Conservation (phyloP, 345 rosid genomes). For the Pistacia atlantica region DNA sequence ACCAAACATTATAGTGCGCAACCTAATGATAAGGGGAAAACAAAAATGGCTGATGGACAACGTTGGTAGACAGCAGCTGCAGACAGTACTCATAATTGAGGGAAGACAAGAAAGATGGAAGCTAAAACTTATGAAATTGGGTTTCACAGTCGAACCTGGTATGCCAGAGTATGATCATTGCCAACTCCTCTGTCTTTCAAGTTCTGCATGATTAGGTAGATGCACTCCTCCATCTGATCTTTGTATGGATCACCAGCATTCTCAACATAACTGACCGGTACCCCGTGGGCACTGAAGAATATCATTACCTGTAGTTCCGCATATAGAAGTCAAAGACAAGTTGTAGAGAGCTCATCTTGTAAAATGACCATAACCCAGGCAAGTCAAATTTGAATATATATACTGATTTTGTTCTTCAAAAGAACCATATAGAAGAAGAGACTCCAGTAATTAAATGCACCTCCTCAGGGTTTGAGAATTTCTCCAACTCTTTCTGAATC, state of each 20-base stretch:
- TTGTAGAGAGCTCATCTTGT: constrained; percentile 1
- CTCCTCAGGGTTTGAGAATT: constrained; percentile 76
- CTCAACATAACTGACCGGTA: constrained; percentile 84
- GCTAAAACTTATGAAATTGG: constrained; percentile 1
- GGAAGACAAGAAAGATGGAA: not conserved
- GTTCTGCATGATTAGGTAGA: constrained; percentile 77
- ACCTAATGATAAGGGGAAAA: not conserved
- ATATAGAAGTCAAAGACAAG: constrained; percentile 9
- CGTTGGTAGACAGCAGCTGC: not conserved
- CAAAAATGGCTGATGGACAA: not conserved
- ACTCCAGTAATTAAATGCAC: constrained; percentile 34
- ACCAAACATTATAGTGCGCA: not conserved
- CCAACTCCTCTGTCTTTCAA: constrained; percentile 70
- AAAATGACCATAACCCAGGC: not conserved
- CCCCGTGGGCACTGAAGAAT: constrained; percentile 97
- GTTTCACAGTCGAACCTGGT: constrained; percentile 61
- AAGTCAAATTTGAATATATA: not conserved
- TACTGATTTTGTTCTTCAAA: not conserved
- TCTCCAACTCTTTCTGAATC: constrained; percentile 69
- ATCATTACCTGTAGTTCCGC: constrained; percentile 61
- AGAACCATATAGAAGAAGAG: not conserved
- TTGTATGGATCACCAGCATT: constrained; percentile 90
- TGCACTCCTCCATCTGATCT: constrained; percentile 95
- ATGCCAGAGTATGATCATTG: constrained; percentile 78
- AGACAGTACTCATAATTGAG: not conserved